phyloP scores from a whole-genome alignment of 1,284 basidiomycete species.

The Tylopilus sp. region DNA sequence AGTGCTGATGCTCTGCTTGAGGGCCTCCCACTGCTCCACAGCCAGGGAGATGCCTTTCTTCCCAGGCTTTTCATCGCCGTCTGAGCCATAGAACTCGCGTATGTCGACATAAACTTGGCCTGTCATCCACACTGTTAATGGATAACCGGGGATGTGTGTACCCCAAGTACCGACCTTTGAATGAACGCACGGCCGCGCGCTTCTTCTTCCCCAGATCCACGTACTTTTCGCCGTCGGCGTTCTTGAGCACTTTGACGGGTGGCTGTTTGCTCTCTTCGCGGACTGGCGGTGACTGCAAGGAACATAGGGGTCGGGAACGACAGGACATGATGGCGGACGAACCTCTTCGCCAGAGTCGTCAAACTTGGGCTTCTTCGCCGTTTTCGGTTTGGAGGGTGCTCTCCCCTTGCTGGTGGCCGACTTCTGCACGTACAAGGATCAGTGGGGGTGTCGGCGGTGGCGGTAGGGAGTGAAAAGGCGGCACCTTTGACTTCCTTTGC shows the following conservation, averaged over 20 bases:
- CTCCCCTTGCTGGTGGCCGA: slow-evolving; percentile 7
- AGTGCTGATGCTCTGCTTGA: slow-evolving; percentile 45
- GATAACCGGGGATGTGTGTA: not conserved
- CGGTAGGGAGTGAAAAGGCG: not conserved
- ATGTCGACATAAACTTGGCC: slow-evolving; percentile 68
- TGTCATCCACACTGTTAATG: slow-evolving; percentile 25
- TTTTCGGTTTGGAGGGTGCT: slow-evolving; percentile 17
- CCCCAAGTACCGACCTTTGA: slow-evolving; percentile 53
- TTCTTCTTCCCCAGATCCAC: slow-evolving; percentile 70
- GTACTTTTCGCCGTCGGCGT: slow-evolving; percentile 58
- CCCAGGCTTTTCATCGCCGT: slow-evolving; percentile 73
- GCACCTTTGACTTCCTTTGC: slow-evolving; percentile 22
- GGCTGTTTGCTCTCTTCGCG: slow-evolving; percentile 2
- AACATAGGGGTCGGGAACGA: slow-evolving; percentile 20
- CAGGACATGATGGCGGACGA: not conserved
- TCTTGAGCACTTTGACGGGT: slow-evolving; percentile 22
- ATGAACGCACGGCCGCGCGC: slow-evolving; percentile 65
- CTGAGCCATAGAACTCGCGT: slow-evolving; percentile 63
- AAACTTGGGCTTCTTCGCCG: slow-evolving; percentile 34
- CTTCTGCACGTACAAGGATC: slow-evolving; percentile 1
- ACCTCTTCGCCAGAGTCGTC: slow-evolving; percentile 9
- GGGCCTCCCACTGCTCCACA: slow-evolving; percentile 67
- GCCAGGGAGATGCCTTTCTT: slow-evolving; percentile 80
- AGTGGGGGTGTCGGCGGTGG: not conserved
- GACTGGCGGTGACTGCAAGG: slow-evolving; percentile 14